A percentile compares a stretch with the other conserved stretches of the same genome.
These are phyloP conservation scores for Termitomyces titanicus DNA, from an alignment of 768 basidiomycete species.

Conservation along the genomic window DNA sequence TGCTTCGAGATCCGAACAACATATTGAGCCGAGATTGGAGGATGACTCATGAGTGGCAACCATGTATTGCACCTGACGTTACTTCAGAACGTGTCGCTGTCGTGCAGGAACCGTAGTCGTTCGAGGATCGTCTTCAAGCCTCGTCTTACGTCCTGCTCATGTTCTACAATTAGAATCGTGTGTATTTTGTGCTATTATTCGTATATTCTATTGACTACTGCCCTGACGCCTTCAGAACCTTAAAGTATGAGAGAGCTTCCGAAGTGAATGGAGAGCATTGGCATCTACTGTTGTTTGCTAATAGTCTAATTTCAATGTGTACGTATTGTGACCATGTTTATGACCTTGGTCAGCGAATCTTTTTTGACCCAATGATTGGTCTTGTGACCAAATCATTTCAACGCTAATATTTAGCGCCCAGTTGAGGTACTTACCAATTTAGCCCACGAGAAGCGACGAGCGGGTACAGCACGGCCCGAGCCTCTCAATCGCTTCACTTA, in stretches of 20 bases:
- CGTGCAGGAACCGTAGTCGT: not conserved
- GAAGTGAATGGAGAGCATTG: not conserved
- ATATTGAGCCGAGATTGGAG: conserved; percentile 26
- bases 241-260: not conserved
- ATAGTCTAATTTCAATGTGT: not conserved
- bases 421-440: not conserved
- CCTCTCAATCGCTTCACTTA: not conserved
- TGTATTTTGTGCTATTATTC: conserved; percentile 11
- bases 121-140: conserved; percentile 3
- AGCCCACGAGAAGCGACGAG: not conserved
- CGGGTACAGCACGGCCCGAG: not conserved
- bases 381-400: not conserved
- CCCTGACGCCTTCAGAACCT: not conserved
- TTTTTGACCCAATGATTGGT: not conserved
- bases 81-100: not conserved
- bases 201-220: conserved; percentile 8
- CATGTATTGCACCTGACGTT: not conserved
- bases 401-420: not conserved
- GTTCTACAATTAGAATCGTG: conserved; percentile 10
- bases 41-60: conserved; percentile 18
- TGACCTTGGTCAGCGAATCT: not conserved
- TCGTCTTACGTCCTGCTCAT: conserved; percentile 3
- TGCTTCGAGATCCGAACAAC: conserved; percentile 22
- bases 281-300: not conserved
- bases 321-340: not conserved